A percentile compares a stretch with the other conserved stretches of the same genome.
These are phyloP conservation scores for Bryoerythrophyllum caledonicum DNA, from an alignment of 225 moss, liverwort and hornwort species.

Conservation along the genomic window DNA sequence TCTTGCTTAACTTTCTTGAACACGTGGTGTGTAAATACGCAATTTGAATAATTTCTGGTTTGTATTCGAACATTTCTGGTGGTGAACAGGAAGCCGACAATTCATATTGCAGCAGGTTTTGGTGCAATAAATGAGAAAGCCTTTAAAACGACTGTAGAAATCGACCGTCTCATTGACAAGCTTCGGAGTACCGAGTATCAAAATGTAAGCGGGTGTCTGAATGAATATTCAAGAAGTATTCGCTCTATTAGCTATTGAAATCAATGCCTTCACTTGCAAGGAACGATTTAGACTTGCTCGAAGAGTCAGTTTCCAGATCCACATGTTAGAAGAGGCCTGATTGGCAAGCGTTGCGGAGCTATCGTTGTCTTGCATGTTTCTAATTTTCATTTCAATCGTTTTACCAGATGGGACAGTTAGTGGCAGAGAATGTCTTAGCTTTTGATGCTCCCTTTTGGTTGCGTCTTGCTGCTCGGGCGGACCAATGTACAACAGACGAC, in stretches of 20 bases:
- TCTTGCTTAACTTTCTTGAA: constrained; percentile 19
- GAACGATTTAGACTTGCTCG: constrained; percentile 10
- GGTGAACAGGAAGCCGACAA: constrained; percentile 49
- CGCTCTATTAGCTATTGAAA: background rate
- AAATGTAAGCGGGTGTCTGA: constrained; percentile 46
- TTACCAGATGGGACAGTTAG: constrained; percentile 72
- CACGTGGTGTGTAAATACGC: background rate
- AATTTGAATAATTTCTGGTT: background rate
- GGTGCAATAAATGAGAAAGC: constrained; percentile 65
- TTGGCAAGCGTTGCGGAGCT: constrained; percentile 8
- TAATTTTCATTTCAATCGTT: constrained; percentile 18
- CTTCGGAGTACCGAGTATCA: constrained; percentile 64
- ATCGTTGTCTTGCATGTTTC: constrained; percentile 5
- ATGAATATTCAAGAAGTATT: background rate
- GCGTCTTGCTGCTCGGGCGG: constrained; percentile 88
- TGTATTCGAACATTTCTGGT: constrained; percentile 7
- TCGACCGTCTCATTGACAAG: constrained; percentile 79
- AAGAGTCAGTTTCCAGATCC: constrained; percentile 8
- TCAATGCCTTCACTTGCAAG: background rate
- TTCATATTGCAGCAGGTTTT: constrained; percentile 44
- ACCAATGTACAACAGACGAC: constrained; percentile 67
- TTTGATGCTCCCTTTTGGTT: constrained; percentile 94
- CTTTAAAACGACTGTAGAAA: constrained; percentile 80
- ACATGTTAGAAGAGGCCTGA: constrained; percentile 10
- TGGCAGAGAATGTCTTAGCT: constrained; percentile 87